Conservation (phyloP, 2,329 filamentous ascomycete species). For the Purpureocillium lavendulum region DNA sequence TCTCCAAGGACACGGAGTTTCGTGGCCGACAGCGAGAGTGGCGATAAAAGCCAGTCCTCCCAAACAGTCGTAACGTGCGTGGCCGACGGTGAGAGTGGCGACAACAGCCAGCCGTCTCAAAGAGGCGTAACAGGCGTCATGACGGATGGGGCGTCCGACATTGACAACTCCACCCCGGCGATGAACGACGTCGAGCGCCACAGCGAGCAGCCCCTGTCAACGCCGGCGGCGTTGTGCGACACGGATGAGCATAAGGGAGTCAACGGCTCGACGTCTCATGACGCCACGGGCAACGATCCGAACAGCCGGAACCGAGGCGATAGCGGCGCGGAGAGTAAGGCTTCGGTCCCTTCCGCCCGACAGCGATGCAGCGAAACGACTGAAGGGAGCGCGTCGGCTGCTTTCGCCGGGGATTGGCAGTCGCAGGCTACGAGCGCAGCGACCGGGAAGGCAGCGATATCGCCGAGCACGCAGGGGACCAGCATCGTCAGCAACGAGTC, state of each 20-base stretch:
- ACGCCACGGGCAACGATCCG: slow-evolving; percentile 42
- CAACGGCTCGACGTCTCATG: slow-evolving; percentile 34
- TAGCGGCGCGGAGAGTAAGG: slow-evolving; percentile 23
- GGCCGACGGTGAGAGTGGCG: no score
- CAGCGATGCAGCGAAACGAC: slow-evolving; percentile 55
- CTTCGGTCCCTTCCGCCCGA: slow-evolving; percentile 31
- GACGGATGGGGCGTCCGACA: slow-evolving; percentile 13
- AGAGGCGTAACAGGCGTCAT: slow-evolving; percentile 10
- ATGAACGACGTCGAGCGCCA: slow-evolving; percentile 12
- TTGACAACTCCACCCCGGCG: slow-evolving; percentile 13
- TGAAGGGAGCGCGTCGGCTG: slow-evolving; percentile 48
- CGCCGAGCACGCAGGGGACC: slow-evolving; percentile 57
- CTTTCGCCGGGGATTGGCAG: slow-evolving; percentile 49
- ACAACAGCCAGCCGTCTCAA: no score
- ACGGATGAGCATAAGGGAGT: slow-evolving; percentile 23
- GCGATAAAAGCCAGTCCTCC: no score
- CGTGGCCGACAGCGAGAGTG: slow-evolving; percentile 14
- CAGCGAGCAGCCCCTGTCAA: slow-evolving; percentile 16
- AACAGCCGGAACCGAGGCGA: slow-evolving; percentile 23
- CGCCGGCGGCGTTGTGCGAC: slow-evolving; percentile 3
- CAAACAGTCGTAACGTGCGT: no score
- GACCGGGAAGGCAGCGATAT: slow-evolving; percentile 55
- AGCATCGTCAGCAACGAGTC: slow-evolving; percentile 56
- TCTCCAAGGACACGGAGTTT: slow-evolving; percentile 38
- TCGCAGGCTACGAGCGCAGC: slow-evolving; percentile 56